Evolutionary conservation across 2,329 filamentous ascomycete genomes (phyloP), one percentile per base, ranked within the genome.

Genomic region (Coniochaeta hoffmannii): DNA sequence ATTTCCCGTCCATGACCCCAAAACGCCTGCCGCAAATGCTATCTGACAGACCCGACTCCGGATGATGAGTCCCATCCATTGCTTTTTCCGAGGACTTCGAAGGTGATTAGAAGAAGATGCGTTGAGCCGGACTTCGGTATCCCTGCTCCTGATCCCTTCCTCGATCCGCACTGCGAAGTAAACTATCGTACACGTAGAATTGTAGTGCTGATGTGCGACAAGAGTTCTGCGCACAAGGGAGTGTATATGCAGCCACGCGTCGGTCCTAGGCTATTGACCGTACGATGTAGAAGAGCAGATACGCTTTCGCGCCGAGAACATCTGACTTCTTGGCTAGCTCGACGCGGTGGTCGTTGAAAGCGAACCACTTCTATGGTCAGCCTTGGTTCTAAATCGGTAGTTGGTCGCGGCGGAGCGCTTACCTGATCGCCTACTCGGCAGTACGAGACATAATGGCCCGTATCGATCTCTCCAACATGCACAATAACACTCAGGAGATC

Each of bases 331-430:
- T 84, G 2, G 90, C 93, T 55, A 92, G 68, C 58, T 92, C 89
- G 24, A 97, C 93, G 68, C 90, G 91, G 68, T 94, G 92, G 67
- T 97, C 93, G 66, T 97, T 95, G 72, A 97, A 97, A 55, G 89
- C 85, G 69, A 96, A 96, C 93, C 93, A 97, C 80, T 96, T 35
- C 11, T 11, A 9, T 7, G 36, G 3, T 12, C n/a, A 17, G 36
- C n/a, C n/a, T n/a, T n/a, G n/a, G n/a, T n/a, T n/a, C n/a, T n/a
- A n/a, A n/a, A n/a, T n/a, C n/a, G n/a, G n/a, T n/a, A n/a, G n/a
- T n/a, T n/a, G n/a, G n/a, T n/a, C 12, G 30, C 30, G 44, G 8
- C 19, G 44, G 7, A 50, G 44, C 7, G 32, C 76, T 59, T 69
- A 82, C 81, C 76, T 88, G 83, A 55, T 89, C 87, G 4, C 86